Evolutionary conservation across 2,329 filamentous ascomycete genomes (phyloP).

Genomic region (Pseudogymnoascus sp.): DNA sequence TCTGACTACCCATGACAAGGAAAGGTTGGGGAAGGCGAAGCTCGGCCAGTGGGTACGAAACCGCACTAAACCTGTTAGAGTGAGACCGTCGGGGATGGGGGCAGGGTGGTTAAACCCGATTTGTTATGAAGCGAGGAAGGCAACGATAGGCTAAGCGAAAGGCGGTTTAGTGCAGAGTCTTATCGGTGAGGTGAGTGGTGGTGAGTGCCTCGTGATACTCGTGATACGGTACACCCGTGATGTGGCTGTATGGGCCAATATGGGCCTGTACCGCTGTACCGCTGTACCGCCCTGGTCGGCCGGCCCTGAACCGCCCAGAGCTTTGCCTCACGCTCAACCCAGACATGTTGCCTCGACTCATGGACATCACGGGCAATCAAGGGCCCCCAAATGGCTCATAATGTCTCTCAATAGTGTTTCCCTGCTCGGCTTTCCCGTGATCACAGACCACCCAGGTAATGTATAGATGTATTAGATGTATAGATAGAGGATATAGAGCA

Average conservation of each 20-base stretch:
- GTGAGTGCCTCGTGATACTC: conserved; percentile 6
- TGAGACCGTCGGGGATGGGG: background rate
- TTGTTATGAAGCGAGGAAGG: conserved; percentile 4
- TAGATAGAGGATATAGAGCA: background rate
- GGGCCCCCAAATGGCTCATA: background rate
- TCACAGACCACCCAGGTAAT: background rate
- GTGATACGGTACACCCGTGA: conserved; percentile 2
- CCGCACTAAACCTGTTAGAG: background rate
- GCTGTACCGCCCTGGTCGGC: background rate
- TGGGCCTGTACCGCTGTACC: no score
- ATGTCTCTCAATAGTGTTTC: background rate
- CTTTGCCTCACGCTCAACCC: background rate
- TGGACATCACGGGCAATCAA: background rate
- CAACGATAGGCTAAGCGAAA: background rate
- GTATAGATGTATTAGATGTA: background rate
- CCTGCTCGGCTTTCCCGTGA: background rate
- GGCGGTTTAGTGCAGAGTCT: background rate
- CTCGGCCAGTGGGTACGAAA: background rate
- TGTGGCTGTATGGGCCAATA: background rate
- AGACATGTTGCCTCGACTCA: background rate
- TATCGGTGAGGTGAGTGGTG: conserved; percentile 3
- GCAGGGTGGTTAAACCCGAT: conserved; percentile 1
- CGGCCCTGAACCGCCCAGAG: background rate
- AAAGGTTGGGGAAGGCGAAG: conserved; percentile 9
- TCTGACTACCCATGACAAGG: conserved; percentile 5